Percentiles rank a stretch among this genome's conserved stretches.
These are phyloP conservation scores for Orychophragmus violaceus DNA, from an alignment of 345 rosid genomes.

Conservation along the genomic window DNA sequence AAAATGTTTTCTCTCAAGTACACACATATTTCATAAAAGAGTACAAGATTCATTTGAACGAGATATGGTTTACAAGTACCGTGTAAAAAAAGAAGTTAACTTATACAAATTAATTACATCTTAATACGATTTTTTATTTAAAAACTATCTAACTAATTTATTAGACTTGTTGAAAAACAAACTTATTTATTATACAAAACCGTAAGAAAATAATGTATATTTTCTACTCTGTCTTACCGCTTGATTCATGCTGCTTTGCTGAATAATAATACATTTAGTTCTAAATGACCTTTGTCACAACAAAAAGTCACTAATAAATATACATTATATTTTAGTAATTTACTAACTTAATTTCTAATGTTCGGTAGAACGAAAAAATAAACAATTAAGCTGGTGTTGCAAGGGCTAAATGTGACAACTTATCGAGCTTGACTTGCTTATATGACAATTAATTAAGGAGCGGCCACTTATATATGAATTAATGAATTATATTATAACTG, in stretches of 20 bases:
- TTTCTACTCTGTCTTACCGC: not conserved
- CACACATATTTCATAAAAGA: too few species aligned
- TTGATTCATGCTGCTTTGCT: slow-evolving; percentile 8
- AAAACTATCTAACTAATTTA: not conserved
- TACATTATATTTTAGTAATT: not conserved
- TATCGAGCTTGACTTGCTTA: slow-evolving; percentile 22
- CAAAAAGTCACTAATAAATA: slow-evolving; percentile 5
- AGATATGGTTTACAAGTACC: not conserved
- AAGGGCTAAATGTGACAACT: slow-evolving; percentile 12
- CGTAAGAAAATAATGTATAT: not conserved
- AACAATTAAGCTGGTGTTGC: not conserved
- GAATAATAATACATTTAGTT: slow-evolving; percentile 4
- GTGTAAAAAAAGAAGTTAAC: not conserved
- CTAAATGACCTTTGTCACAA: slow-evolving; percentile 6
- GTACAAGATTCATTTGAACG: too few species aligned
- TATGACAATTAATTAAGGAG: not conserved
- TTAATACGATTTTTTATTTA: too few species aligned
- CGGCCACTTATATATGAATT: not conserved
- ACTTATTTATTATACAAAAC: not conserved
- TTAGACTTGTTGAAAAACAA: not conserved
- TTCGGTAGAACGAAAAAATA: slow-evolving; percentile 6
- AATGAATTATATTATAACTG: too few species aligned
- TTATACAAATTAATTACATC: too few species aligned
- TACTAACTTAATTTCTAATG: not conserved
- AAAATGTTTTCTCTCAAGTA: too few species aligned